Conservation (phyloP, 805 yeast genomes). For the Metschnikowia rubicola region DNA sequence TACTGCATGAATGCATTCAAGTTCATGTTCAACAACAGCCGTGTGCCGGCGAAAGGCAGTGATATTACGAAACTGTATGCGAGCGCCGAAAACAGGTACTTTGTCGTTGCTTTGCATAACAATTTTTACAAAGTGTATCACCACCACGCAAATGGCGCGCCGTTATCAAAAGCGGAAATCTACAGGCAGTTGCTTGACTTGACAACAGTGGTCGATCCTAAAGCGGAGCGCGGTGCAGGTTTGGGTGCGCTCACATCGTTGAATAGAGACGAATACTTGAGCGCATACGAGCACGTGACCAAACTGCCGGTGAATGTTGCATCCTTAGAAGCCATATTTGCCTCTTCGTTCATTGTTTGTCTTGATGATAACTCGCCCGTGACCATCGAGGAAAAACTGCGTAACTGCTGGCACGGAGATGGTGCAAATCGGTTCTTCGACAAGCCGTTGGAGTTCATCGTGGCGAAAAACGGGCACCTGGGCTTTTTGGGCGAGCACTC, state of each 20-base stretch:
- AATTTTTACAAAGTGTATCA: constrained; percentile 76
- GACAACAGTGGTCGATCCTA: constrained; percentile 33
- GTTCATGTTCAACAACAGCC: constrained; percentile 84
- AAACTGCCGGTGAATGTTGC: constrained; percentile 59
- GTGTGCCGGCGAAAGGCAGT: constrained; percentile 65
- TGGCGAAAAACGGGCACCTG: constrained; percentile 78
- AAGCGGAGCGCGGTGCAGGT: constrained; percentile 44
- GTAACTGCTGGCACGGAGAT: constrained; percentile 92
- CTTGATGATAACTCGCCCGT: constrained; percentile 72
- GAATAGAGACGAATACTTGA: constrained; percentile 80
- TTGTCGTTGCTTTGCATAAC: constrained; percentile 70
- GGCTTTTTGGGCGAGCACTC: constrained; percentile 97
- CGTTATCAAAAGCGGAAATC: constrained; percentile 46
- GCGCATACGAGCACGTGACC: constrained; percentile 53
- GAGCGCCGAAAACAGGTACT: constrained; percentile 54
- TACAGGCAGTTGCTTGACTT: constrained; percentile 60
- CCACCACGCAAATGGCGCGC: constrained; percentile 44
- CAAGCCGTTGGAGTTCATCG: constrained; percentile 83
- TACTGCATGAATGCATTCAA: constrained; percentile 92
- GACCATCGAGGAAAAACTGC: constrained; percentile 79
- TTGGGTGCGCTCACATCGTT: constrained; percentile 79
- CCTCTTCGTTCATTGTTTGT: constrained; percentile 76
- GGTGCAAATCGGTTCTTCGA: constrained; percentile 89
- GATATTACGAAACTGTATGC: constrained; percentile 62
- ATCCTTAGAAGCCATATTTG: constrained; percentile 64